Conservation (phyloP, 768 basidiomycete species). For the Leccinum sublutescens region DNA sequence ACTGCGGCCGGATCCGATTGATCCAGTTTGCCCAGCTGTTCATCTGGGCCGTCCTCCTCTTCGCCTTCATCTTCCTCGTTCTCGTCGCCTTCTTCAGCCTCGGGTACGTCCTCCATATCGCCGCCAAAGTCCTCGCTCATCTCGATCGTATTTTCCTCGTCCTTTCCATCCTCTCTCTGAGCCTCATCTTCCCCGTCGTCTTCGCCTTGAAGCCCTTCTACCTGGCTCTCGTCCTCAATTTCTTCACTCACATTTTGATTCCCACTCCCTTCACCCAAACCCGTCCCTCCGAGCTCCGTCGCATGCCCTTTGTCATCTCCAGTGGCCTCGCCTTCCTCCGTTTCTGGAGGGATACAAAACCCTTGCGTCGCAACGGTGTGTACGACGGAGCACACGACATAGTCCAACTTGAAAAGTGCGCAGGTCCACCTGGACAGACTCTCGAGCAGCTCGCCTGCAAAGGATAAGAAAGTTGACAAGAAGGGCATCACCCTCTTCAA, state of each 20-base stretch:
- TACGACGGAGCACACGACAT: slow-evolving; percentile 72
- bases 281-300: slow-evolving; percentile 68
- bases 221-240: slow-evolving; percentile 94
- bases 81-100: slow-evolving; percentile 44
- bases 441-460: slow-evolving; percentile 58
- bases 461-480: slow-evolving; percentile 57
- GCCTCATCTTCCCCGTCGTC: slow-evolving; percentile 35
- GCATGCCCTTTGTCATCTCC: slow-evolving; percentile 41
- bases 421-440: slow-evolving; percentile 65
- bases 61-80: slow-evolving; percentile 50
- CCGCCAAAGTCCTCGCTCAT: slow-evolving; percentile 92
- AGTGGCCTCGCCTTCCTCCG: slow-evolving; percentile 49
- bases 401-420: slow-evolving; percentile 80
- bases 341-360: slow-evolving; percentile 89
- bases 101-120: slow-evolving; percentile 76
- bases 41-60: slow-evolving; percentile 63
- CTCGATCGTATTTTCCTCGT: slow-evolving; percentile 79
- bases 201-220: slow-evolving; percentile 86
- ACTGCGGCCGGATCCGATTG: slow-evolving; percentile 77
- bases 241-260: slow-evolving; percentile 88
- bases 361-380: slow-evolving; percentile 78
- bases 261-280: slow-evolving; percentile 86
- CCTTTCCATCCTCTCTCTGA: slow-evolving; percentile 42
- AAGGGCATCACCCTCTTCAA: slow-evolving; percentile 68
- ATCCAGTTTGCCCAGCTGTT: slow-evolving; percentile 81